Percentiles rank a stretch among this genome's conserved stretches.
Conservation (phyloP, 306 rosid genomes). For the Castanea mollissima region DNA sequence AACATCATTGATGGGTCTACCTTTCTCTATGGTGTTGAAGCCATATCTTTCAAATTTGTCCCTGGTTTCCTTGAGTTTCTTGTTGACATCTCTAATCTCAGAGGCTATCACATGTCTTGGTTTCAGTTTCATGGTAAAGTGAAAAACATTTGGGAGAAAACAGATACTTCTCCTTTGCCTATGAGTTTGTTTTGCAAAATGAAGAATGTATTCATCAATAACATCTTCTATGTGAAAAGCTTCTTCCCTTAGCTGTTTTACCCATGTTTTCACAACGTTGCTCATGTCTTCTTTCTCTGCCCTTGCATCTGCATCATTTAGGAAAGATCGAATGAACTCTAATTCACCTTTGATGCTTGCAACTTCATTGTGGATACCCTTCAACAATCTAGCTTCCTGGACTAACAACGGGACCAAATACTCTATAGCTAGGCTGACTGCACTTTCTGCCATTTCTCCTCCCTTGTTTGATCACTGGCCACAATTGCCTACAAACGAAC, state of each 20-base stretch:
- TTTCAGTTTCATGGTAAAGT: not conserved
- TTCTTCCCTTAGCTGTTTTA: not conserved
- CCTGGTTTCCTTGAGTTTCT: not conserved
- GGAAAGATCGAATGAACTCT: not conserved
- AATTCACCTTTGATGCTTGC: not conserved
- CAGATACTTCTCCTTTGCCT: not conserved
- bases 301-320: not conserved
- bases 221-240: slow-evolving; percentile 11
- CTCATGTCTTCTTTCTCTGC: not conserved
- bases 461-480: not conserved
- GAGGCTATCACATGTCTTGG: not conserved
- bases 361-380: not conserved
- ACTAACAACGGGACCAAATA: not conserved
- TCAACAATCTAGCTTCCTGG: not conserved
- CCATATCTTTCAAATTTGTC: not conserved
- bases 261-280: not conserved
- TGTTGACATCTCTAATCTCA: not conserved
- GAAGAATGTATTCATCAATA: not conserved
- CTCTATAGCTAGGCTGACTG: not conserved
- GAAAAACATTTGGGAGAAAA: not conserved
- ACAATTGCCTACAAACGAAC: too few species aligned
- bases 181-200: not conserved
- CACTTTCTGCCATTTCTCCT: not conserved
- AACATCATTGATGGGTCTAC: not conserved
- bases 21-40: not conserved